A percentile compares a stretch with the other conserved stretches of the same genome.
These are phyloP conservation scores for Berkeleyomyces rouxiae DNA, from an alignment of 2,329 filamentous ascomycete genomes.

Conservation along the genomic window DNA sequence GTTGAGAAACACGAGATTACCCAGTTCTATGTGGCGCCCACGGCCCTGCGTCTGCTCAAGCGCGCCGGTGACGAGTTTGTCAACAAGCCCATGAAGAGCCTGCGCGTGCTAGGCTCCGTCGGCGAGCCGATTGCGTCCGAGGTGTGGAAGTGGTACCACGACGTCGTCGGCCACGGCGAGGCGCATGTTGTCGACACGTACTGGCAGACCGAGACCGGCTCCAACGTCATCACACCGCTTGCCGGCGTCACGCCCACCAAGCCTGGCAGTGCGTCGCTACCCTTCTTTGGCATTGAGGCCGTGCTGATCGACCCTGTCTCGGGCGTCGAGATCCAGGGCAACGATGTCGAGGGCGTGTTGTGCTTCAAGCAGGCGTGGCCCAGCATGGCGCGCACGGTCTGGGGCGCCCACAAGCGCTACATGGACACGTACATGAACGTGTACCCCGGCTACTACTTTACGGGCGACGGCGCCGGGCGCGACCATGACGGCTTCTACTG, in stretches of 20 bases:
- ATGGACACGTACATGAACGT: slow-evolving; percentile 98
- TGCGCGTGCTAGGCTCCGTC: slow-evolving; percentile 83
- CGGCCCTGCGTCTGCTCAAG: slow-evolving; percentile 82
- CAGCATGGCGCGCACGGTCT: slow-evolving; percentile 95
- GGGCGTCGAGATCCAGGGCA: slow-evolving; percentile 81
- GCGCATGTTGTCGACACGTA: slow-evolving; percentile 94
- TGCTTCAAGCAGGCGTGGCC: slow-evolving; percentile 98
- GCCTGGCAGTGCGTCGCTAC: slow-evolving; percentile 84
- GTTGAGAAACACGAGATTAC: slow-evolving; percentile 90
- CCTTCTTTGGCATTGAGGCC: slow-evolving; percentile 96
- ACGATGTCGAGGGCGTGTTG: slow-evolving; percentile 92
- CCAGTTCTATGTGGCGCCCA: slow-evolving; percentile 96
- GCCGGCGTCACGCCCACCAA: slow-evolving; percentile 92
- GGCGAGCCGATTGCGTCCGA: slow-evolving; percentile 96
- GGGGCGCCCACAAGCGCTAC: slow-evolving; percentile 93
- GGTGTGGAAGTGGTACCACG: slow-evolving; percentile 99
- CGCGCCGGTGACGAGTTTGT: slow-evolving; percentile 88
- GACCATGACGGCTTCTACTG: slow-evolving; percentile 99
- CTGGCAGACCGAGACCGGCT: slow-evolving; percentile 99
- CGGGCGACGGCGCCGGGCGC: slow-evolving; percentile 82
- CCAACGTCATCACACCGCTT: slow-evolving; percentile 84
- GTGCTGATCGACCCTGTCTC: slow-evolving; percentile 94
- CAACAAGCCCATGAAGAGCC: slow-evolving; percentile 71
- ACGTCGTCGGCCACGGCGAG: slow-evolving; percentile 83
- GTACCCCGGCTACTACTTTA: slow-evolving; percentile 96